Percentiles rank a stretch among this genome's conserved stretches.
These are phyloP conservation scores for Oryza australiensis DNA, from an alignment of 176 grass and related monocot genomes.

Conservation along the genomic window DNA sequence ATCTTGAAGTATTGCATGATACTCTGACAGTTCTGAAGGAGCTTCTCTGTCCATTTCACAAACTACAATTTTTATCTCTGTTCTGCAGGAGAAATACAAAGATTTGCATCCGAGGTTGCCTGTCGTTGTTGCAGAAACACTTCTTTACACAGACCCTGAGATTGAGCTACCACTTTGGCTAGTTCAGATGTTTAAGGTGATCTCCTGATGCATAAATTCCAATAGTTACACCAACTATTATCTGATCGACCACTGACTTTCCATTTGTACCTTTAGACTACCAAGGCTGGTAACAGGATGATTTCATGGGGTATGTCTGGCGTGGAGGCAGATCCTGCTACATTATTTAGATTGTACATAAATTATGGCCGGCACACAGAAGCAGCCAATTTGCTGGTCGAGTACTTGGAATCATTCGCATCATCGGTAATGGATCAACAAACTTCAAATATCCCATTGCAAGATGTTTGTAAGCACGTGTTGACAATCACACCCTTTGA, in stretches of 20 bases:
- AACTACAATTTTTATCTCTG: conserved; percentile 4
- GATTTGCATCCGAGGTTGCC: conserved; percentile 80
- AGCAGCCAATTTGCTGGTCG: conserved; percentile 83
- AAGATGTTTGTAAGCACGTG: background rate
- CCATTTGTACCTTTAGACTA: conserved; percentile 31
- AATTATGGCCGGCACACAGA: conserved; percentile 75
- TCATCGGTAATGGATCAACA: conserved; percentile 56
- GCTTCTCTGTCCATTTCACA: conserved; percentile 18
- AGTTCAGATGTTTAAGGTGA: conserved; percentile 97
- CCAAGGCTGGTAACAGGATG: conserved; percentile 52
- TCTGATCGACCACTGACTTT: conserved; percentile 10
- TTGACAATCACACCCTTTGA: conserved; percentile 11
- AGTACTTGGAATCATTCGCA: conserved; percentile 76
- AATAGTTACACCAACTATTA: background rate
- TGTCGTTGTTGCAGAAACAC: conserved; percentile 82
- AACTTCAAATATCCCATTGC: background rate
- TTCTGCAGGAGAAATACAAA: conserved; percentile 84
- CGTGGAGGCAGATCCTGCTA: conserved; percentile 77
- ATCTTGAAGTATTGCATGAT: background rate
- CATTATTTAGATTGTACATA: conserved; percentile 89
- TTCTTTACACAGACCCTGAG: conserved; percentile 84
- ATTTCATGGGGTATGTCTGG: conserved; percentile 87
- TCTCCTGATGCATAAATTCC: conserved; percentile 3
- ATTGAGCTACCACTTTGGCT: conserved; percentile 97
- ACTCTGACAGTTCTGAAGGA: background rate